Evolutionary conservation across 2,329 filamentous ascomycete genomes (phyloP).

Genomic region (Neodidymelliopsis sp.): DNA sequence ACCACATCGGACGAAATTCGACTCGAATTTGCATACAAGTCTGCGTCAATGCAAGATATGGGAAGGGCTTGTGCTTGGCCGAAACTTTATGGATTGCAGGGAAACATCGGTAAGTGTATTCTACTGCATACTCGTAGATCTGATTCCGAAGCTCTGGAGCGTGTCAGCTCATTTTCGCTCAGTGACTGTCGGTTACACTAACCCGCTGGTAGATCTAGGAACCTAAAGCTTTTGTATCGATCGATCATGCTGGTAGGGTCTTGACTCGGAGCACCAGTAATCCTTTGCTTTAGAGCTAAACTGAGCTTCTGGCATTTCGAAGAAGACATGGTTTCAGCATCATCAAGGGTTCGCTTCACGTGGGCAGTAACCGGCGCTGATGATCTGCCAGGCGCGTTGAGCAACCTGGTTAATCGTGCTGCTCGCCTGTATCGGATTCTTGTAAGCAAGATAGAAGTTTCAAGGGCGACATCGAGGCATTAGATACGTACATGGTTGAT

Average conservation of each 20-base stretch:
- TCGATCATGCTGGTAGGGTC: too few species aligned
- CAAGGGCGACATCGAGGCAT: too few species aligned
- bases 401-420: too few species aligned
- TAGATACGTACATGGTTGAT: slow-evolving; percentile 10
- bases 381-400: too few species aligned
- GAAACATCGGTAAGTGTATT: slow-evolving; percentile 21
- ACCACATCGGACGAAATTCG: slow-evolving; percentile 38
- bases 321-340: not conserved
- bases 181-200: not conserved
- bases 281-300: too few species aligned
- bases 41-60: slow-evolving; percentile 33
- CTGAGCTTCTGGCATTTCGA: slow-evolving; percentile 18
- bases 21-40: slow-evolving; percentile 29
- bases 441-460: too few species aligned
- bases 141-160: slow-evolving; percentile 34
- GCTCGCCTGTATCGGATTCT: too few species aligned
- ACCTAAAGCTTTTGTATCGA: slow-evolving; percentile 25
- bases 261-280: too few species aligned
- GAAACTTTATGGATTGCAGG: slow-evolving; percentile 18
- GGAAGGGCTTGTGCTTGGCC: slow-evolving; percentile 12
- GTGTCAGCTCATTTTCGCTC: slow-evolving; percentile 4
- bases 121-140: slow-evolving; percentile 30
- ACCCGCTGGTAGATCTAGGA: slow-evolving; percentile 37
- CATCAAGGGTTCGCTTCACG: slow-evolving; percentile 7
- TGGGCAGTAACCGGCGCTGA: too few species aligned